These are phyloP conservation scores for Coniochaeta ligniaria DNA, from an alignment of 2,329 filamentous ascomycete species.

Conservation along the genomic window DNA sequence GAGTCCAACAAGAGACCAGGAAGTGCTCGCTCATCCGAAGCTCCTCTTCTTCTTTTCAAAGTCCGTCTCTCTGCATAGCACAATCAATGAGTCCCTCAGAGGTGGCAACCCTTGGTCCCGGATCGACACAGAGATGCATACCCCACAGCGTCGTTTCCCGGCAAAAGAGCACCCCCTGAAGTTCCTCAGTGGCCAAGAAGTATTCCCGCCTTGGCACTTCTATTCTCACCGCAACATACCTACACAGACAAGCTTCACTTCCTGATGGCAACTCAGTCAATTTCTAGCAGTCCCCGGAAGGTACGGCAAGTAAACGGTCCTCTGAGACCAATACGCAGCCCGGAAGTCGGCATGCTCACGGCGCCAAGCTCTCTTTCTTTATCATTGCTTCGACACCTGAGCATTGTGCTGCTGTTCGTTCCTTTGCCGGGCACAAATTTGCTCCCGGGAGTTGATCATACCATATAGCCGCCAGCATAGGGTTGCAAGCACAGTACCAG, in stretches of 20 bases:
- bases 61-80: neutral
- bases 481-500: neutral
- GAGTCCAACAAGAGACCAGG: too few species aligned
- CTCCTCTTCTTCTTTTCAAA: neutral
- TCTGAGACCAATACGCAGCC: neutral
- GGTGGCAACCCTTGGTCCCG: neutral
- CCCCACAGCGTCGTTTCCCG: neutral
- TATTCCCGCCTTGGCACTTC: neutral
- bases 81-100: neutral
- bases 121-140: neutral
- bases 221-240: neutral
- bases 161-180: neutral
- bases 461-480: conserved; percentile 12
- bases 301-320: neutral
- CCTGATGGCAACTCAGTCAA: neutral
- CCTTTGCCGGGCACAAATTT: neutral
- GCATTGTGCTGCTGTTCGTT: neutral
- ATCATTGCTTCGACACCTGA: neutral
- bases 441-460: neutral
- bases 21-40: too few species aligned
- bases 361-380: too few species aligned
- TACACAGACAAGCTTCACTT: neutral
- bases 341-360: neutral
- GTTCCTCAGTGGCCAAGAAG: neutral
- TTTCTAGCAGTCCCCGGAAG: neutral